Conservation (phyloP, 192 early-diverging fungal genomes). For the Coemansia sp. region DNA sequence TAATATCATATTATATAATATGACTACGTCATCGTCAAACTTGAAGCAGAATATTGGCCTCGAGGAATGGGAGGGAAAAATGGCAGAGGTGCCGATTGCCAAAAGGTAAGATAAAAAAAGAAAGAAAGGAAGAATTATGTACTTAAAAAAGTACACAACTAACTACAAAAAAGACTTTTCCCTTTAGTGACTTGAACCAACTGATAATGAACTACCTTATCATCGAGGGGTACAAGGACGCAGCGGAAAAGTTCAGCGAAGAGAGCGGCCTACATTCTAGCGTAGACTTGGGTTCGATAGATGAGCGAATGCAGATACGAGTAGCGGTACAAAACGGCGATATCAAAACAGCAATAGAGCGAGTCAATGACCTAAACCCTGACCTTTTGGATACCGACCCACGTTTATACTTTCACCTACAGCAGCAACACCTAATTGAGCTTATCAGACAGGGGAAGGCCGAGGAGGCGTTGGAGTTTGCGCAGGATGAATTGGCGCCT, state of each 20-base stretch:
- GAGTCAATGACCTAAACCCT: constrained; percentile 98
- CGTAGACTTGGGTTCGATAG: constrained; percentile 85
- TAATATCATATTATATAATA: constrained; percentile 9
- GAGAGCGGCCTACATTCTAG: constrained; percentile 80
- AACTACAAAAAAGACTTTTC: not conserved
- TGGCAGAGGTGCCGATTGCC: constrained; percentile 80
- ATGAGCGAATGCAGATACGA: constrained; percentile 94
- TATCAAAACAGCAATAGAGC: constrained; percentile 90
- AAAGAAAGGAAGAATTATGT: not conserved
- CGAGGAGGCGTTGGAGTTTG: constrained; percentile 89
- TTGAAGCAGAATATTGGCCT: constrained; percentile 61
- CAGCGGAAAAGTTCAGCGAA: constrained; percentile 91
- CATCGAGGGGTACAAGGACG: constrained; percentile 99
- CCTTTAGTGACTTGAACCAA: constrained; percentile 86
- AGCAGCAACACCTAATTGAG: constrained; percentile 97
- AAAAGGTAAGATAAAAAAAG: constrained; percentile 64
- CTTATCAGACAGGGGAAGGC: constrained; percentile 81
- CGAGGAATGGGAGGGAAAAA: constrained; percentile 84
- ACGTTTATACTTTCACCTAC: constrained; percentile 90
- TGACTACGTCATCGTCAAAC: constrained; percentile 42
- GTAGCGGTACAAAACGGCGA: constrained; percentile 88
- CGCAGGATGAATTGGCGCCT: constrained; percentile 96
- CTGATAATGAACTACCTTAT: constrained; percentile 99
- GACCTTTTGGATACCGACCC: constrained; percentile 96
- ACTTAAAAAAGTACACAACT: not conserved